phyloP scores from a whole-genome alignment of 129 eudicot genomes.

The Artemisia annua region DNA sequence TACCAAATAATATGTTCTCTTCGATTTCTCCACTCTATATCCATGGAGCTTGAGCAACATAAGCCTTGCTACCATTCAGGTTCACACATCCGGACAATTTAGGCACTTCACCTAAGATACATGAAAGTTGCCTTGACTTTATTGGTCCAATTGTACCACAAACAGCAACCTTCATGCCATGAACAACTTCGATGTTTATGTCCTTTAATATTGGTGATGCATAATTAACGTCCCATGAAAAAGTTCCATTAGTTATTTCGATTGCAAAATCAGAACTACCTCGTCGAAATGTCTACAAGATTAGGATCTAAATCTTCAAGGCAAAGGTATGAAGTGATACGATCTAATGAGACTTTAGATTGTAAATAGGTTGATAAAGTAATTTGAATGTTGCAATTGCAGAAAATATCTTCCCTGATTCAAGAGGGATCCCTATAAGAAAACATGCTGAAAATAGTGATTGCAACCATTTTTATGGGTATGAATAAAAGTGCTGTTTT shows the following conservation, averaged over 20 bases:
- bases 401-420: constrained; percentile 78
- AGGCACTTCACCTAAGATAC: constrained; percentile 73
- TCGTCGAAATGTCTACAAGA: background rate
- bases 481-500: no score
- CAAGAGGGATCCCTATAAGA: constrained; percentile 70
- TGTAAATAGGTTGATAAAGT: constrained; percentile 81
- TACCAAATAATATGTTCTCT: constrained; percentile 80
- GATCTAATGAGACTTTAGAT: constrained; percentile 13
- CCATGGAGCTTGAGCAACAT: constrained; percentile 91
- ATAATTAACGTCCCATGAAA: constrained; percentile 62
- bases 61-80: constrained; percentile 73
- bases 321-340: no score
- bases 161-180: constrained; percentile 79
- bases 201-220: constrained; percentile 49
- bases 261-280: constrained; percentile 48
- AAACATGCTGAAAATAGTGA: constrained; percentile 76
- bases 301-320: no score
- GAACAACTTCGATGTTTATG: constrained; percentile 51
- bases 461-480: constrained; percentile 36
- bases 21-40: constrained; percentile 87
- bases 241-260: constrained; percentile 60
- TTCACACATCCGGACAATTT: constrained; percentile 62
- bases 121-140: constrained; percentile 78
- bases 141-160: constrained; percentile 93
- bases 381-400: constrained; percentile 83